Evolutionary conservation across 805 yeast genomes (phyloP).

Genomic region (Pichia paraexigua): DNA sequence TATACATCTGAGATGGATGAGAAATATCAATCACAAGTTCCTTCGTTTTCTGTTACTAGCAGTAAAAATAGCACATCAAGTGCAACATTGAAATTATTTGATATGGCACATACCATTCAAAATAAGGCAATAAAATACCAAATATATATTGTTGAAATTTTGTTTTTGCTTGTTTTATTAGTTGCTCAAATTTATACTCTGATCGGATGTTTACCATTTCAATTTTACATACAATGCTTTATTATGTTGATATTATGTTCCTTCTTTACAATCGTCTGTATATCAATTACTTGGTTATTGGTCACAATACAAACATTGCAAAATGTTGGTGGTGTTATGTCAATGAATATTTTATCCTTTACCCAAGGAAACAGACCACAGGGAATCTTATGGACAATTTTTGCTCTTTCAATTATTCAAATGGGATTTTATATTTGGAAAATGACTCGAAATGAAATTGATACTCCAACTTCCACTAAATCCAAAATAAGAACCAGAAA

Average conservation of each 20-base stretch:
- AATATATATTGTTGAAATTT: slow-evolving; percentile 10
- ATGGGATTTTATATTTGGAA: slow-evolving; percentile 1
- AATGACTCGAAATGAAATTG: not conserved
- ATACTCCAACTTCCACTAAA: not conserved
- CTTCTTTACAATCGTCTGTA: slow-evolving; percentile 4
- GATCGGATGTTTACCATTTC: slow-evolving; percentile 10
- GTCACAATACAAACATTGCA: slow-evolving; percentile 6
- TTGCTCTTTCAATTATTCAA: slow-evolving; percentile 7
- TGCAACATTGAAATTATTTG: slow-evolving; percentile 9
- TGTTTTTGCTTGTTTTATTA: slow-evolving; percentile 5
- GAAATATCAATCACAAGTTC: slow-evolving; percentile 6
- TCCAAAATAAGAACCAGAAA: not conserved
- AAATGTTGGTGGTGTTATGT: slow-evolving; percentile 5
- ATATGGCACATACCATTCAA: slow-evolving; percentile 8
- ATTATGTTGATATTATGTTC: not conserved
- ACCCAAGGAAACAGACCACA: slow-evolving; percentile 4
- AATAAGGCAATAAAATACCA: slow-evolving; percentile 7
- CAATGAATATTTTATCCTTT: slow-evolving; percentile 11
- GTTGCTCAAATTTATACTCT: slow-evolving; percentile 8
- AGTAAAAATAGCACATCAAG: slow-evolving; percentile 2
- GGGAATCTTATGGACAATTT: slow-evolving; percentile 9
- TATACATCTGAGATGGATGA: slow-evolving; percentile 9
- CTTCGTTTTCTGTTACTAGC: slow-evolving; percentile 11
- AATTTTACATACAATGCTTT: slow-evolving; percentile 2
- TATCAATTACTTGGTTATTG: slow-evolving; percentile 10